Evolutionary conservation across 805 yeast species (phyloP).

Genomic region (Sugiyamaella mastotermitis): DNA sequence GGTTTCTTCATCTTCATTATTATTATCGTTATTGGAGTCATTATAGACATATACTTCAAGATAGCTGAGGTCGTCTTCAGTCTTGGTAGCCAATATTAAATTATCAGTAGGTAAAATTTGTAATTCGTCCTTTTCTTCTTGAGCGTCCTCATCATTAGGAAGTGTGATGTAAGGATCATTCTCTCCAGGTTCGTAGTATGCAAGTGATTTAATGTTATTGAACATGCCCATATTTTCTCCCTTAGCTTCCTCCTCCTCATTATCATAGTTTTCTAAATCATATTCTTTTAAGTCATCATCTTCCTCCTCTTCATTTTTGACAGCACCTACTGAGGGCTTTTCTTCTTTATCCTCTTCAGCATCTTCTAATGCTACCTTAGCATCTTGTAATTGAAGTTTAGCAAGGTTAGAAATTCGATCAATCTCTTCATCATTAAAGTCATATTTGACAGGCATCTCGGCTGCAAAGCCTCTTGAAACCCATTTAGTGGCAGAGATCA

Average conservation of each 20-base stretch:
- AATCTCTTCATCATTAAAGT: slow-evolving; percentile 87
- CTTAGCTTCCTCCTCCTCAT: slow-evolving; percentile 41
- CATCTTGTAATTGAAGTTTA: slow-evolving; percentile 71
- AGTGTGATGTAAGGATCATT: slow-evolving; percentile 58
- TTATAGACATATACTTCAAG: slow-evolving; percentile 93
- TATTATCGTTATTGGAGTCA: slow-evolving; percentile 83
- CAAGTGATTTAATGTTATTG: slow-evolving; percentile 38
- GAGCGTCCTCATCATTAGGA: slow-evolving; percentile 49
- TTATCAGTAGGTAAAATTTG: slow-evolving; percentile 89
- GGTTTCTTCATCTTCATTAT: slow-evolving; percentile 58
- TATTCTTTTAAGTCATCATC: slow-evolving; percentile 88
- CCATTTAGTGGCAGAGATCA: slow-evolving; percentile 93
- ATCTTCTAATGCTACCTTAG: slow-evolving; percentile 55
- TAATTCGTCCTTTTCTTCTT: slow-evolving; percentile 78
- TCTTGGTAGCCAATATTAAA: slow-evolving; percentile 82
- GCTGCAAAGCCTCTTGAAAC: slow-evolving; percentile 94
- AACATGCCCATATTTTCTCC: slow-evolving; percentile 39
- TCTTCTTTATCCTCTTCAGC: slow-evolving; percentile 24
- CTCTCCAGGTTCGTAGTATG: slow-evolving; percentile 38
- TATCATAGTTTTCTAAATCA: slow-evolving; percentile 68
- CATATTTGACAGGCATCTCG: slow-evolving; percentile 86
- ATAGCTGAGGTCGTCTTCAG: slow-evolving; percentile 91
- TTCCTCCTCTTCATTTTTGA: slow-evolving; percentile 6
- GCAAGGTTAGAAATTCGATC: slow-evolving; percentile 84
- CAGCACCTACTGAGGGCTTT: slow-evolving; percentile 3